Conservation (phyloP, 352 stramenopile genomes). For the Phytophthora gonapodyides region DNA sequence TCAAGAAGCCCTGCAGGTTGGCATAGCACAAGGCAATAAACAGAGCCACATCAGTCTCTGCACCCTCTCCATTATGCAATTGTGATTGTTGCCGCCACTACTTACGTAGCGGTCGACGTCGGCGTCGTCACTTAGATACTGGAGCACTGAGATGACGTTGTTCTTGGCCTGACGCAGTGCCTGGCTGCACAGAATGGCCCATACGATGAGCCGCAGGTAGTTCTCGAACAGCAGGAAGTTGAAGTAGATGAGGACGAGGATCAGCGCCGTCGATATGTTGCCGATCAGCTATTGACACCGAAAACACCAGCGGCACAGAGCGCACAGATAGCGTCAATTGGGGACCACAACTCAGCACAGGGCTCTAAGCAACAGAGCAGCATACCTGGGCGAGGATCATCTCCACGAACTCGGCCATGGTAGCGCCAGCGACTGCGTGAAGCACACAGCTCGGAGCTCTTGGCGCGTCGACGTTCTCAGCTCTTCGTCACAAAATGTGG, state of each 20-base stretch:
- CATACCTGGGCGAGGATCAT: conserved; percentile 77
- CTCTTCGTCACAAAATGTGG: conserved; percentile 5
- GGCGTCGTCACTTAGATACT: conserved; percentile 83
- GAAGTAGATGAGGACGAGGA: conserved; percentile 88
- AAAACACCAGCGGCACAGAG: not conserved
- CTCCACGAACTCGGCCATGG: conserved; percentile 84
- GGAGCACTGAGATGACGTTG: conserved; percentile 78
- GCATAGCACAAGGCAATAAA: conserved; percentile 10
- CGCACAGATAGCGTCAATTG: conserved; percentile 2
- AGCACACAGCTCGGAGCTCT: too few species aligned
- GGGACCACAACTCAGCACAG: not conserved
- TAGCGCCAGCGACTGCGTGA: conserved; percentile 1
- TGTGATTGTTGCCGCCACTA: conserved; percentile 5
- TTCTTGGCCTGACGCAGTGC: conserved; percentile 87
- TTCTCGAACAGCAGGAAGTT: conserved; percentile 92
- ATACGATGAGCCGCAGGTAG: conserved; percentile 88
- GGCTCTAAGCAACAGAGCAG: conserved; percentile 3
- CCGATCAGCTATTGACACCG: conserved; percentile 63
- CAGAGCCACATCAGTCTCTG: conserved; percentile 8
- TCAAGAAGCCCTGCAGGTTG: conserved; percentile 64
- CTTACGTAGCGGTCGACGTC: conserved; percentile 76
- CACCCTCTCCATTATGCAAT: not conserved
- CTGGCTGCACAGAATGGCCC: conserved; percentile 87
- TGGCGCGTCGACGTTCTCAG: not conserved
- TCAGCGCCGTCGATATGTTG: conserved; percentile 87